These are phyloP conservation scores for Achlya hypogyna DNA, from an alignment of 352 stramenopile species.

Conservation along the genomic window DNA sequence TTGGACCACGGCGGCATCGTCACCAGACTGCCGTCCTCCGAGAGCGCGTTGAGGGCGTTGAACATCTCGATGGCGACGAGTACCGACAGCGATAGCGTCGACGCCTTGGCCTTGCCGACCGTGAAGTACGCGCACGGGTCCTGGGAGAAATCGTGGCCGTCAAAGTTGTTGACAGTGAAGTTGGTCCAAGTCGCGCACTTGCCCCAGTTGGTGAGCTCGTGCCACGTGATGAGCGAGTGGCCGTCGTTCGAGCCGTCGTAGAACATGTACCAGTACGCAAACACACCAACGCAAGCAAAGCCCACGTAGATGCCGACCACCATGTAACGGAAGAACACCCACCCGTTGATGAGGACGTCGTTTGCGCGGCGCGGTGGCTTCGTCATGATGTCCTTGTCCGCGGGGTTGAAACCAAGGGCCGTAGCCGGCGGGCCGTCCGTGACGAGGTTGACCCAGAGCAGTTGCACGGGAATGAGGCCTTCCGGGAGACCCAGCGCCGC, in stretches of 20 bases:
- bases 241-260: slow-evolving; percentile 85
- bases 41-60: slow-evolving; percentile 91
- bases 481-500: slow-evolving; percentile 94
- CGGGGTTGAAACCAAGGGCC: slow-evolving; percentile 97
- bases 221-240: slow-evolving; percentile 85
- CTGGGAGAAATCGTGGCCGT: slow-evolving; percentile 82
- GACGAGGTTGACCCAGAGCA: slow-evolving; percentile 99
- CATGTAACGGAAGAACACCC: slow-evolving; percentile 97
- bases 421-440: slow-evolving; percentile 98
- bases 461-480: slow-evolving; percentile 96
- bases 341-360: slow-evolving; percentile 97
- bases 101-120: slow-evolving; percentile 86
- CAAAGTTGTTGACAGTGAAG: slow-evolving; percentile 88
- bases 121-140: slow-evolving; percentile 91
- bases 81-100: slow-evolving; percentile 89
- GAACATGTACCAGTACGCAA: slow-evolving; percentile 93
- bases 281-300: slow-evolving; percentile 86
- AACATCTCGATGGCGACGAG: slow-evolving; percentile 95
- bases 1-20: slow-evolving; percentile 91
- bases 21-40: slow-evolving; percentile 86
- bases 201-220: slow-evolving; percentile 85
- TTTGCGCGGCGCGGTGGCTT: slow-evolving; percentile 90
- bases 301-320: slow-evolving; percentile 92
- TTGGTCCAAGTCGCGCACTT: slow-evolving; percentile 87
- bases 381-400: slow-evolving; percentile 96